Evolutionary conservation across 352 stramenopile species (phyloP), one percentile per base, ranked within the genome.

Genomic region (Phytophthora europaea): DNA sequence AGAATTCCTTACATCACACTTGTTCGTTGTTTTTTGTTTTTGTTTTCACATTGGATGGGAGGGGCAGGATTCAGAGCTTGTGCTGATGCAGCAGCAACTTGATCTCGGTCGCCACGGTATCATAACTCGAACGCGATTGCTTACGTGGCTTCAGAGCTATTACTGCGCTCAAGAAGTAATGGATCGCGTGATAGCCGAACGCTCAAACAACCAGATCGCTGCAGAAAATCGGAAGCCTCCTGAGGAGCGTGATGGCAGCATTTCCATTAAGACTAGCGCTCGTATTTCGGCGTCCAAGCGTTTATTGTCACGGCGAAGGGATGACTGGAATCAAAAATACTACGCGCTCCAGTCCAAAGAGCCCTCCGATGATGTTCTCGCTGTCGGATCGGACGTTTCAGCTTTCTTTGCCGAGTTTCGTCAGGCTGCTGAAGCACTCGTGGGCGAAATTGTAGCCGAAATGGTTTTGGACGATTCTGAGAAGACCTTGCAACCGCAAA

Each of bases 81-180:
- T 58, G 2, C n/a, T 82, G 16, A 72, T 89, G 40, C 82, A 92
- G 52, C 82, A 92, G 28, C 76, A 88, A 20, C 66, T 94, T 47
- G 87, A 91, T 38, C 76, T 84, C 0, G 72, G 72, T 16, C 61
- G 74, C 8, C 76, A 78, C 15, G 82, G 81, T 36, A 77, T 72
- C 43, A 84, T 88, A 34, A 68, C 70, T 38, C 81, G 75, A 52
- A 75, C 72, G 1, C 80, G 81, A 2, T 76, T 91, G 31, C 62
- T 91, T 10, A 63, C 66, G 2, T 84, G 77, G 71, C 72, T 88
- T 28, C 76, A 72, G 40, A 79, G 76, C 28, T 82, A 83, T 51
- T 88, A 80, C 52, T 76, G 45, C 15, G 50, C 63, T 8, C 69
- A 83, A 63, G 69, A 82, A 64, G 67, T 71, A 12, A 81, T 78